phyloP scores from a whole-genome alignment of 306 rosid genomes.

The Dalbergia cultrata region DNA sequence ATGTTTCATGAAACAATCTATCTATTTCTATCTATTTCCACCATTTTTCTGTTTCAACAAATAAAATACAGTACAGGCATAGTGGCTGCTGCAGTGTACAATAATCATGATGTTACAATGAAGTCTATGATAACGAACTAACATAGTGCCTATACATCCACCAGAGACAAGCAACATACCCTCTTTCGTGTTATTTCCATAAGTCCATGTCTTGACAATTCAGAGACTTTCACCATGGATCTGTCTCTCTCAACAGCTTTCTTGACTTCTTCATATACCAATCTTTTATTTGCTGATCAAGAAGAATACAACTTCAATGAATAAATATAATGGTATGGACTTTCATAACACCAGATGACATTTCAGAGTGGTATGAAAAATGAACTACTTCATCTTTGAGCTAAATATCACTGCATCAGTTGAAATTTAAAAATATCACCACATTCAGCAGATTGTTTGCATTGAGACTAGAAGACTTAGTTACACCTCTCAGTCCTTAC shows the following conservation, averaged over 20 bases:
- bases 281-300: constrained; percentile 81
- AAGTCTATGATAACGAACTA: constrained; percentile 11
- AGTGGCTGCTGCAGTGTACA: constrained; percentile 32
- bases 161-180: constrained; percentile 62
- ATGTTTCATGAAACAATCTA: constrained; percentile 11
- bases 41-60: constrained; percentile 19
- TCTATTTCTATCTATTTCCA: constrained; percentile 29
- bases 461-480: constrained; percentile 23
- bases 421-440: constrained; percentile 24
- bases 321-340: constrained; percentile 28
- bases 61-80: constrained; percentile 17
- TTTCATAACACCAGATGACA: constrained; percentile 33
- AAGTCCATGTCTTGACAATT: constrained; percentile 92
- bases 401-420: constrained; percentile 31
- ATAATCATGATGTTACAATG: constrained; percentile 16
- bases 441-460: constrained; percentile 22
- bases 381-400: constrained; percentile 17
- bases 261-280: constrained; percentile 97
- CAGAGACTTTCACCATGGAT: constrained; percentile 90
- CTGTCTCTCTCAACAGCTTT: constrained; percentile 94
- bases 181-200: constrained; percentile 98
- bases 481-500: constrained; percentile 17
- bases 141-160: constrained; percentile 36
- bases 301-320: constrained; percentile 47
- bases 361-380: constrained; percentile 36